Conservation (phyloP, 179 eudicot genomes). For the Camellia oleifera region DNA sequence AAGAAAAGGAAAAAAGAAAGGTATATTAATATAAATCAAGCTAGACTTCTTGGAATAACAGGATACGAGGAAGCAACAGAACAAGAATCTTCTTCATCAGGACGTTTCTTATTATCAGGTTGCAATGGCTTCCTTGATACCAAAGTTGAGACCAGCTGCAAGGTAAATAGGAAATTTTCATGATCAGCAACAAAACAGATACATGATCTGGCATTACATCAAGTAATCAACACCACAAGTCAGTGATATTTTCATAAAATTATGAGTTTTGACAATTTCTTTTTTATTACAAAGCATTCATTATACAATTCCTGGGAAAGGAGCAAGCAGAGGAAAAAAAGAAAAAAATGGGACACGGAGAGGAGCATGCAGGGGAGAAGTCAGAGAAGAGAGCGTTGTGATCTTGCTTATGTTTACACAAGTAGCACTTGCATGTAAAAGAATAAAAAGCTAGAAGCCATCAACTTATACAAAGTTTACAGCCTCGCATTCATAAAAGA, state of each 20-base stretch:
- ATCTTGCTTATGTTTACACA: not conserved
- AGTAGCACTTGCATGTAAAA: not conserved
- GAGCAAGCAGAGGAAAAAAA: not conserved
- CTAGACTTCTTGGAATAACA: slow-evolving; percentile 17
- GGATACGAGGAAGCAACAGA: slow-evolving; percentile 82
- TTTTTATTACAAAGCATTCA: no score
- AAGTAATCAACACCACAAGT: not conserved
- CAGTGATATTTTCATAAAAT: not conserved
- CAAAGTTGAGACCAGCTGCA: slow-evolving; percentile 44
- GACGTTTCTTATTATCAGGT: slow-evolving; percentile 56
- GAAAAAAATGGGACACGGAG: not conserved
- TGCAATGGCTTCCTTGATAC: slow-evolving; percentile 59
- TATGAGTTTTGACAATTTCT: not conserved
- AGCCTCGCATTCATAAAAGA: not conserved
- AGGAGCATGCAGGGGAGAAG: not conserved
- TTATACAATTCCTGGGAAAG: not conserved
- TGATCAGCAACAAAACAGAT: slow-evolving; percentile 6
- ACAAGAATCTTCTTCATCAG: slow-evolving; percentile 69
- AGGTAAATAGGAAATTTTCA: not conserved
- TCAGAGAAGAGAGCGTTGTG: not conserved
- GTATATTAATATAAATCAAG: slow-evolving; percentile 10
- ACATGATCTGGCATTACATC: not conserved
- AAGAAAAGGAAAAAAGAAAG: not conserved
- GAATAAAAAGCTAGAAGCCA: not conserved
- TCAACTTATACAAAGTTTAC: not conserved